Conservation (phyloP, 768 basidiomycete genomes). For the Leccinum broughii region DNA sequence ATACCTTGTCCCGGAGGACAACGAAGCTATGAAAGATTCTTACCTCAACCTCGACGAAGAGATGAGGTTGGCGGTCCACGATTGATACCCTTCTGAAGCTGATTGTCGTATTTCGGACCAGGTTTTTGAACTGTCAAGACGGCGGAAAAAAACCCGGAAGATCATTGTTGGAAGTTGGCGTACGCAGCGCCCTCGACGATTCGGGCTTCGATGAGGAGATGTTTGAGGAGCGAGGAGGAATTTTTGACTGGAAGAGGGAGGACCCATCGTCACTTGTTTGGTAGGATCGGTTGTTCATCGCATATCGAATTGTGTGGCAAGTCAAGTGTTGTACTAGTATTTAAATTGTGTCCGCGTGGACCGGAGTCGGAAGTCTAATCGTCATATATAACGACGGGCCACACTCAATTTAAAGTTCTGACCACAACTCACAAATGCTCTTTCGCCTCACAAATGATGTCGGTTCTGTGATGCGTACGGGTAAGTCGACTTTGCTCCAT, state of each 20-base stretch:
- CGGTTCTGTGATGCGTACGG: background rate
- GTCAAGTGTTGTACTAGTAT: background rate
- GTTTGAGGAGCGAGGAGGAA: constrained; percentile 35
- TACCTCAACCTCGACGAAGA: constrained; percentile 34
- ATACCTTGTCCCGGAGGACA: constrained; percentile 39
- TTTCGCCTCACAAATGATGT: background rate
- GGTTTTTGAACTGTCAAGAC: constrained; percentile 36
- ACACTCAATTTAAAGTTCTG: background rate
- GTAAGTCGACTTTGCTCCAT: background rate
- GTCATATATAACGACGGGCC: background rate
- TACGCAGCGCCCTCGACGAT: constrained; percentile 33
- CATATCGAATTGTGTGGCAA: background rate
- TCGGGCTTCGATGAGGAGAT: constrained; percentile 36
- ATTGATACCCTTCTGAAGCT: background rate
- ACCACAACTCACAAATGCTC: background rate
- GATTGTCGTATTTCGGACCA: constrained; percentile 10
- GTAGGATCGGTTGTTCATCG: background rate
- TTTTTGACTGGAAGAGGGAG: constrained; percentile 38
- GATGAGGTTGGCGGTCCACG: constrained; percentile 32
- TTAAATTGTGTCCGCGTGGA: background rate
- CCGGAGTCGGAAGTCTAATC: background rate
- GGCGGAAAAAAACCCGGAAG: constrained; percentile 33
- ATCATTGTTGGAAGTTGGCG: constrained; percentile 37
- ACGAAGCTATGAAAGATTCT: constrained; percentile 41
- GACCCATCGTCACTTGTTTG: background rate